Conservation (phyloP, 2,329 filamentous ascomycete genomes). For the Lachnellula arida region DNA sequence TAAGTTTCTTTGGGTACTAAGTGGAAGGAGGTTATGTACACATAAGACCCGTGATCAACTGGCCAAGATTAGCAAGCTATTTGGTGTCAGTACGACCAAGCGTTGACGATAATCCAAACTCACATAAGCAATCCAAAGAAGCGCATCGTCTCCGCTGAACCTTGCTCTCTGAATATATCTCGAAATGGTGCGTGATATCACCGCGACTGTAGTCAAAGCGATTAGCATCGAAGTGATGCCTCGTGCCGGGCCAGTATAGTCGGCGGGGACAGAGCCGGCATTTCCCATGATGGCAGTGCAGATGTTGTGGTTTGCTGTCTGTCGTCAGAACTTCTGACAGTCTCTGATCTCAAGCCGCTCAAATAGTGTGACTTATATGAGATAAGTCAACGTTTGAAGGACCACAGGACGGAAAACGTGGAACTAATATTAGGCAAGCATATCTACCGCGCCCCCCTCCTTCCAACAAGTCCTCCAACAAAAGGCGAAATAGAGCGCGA, state of each 20-base stretch:
- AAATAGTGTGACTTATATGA: no score
- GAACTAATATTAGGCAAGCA: no score
- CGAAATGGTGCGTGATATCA: background rate
- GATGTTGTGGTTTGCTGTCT: no score
- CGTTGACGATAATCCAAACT: background rate
- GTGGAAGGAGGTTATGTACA: background rate
- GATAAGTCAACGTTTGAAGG: no score
- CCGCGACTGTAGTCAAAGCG: background rate
- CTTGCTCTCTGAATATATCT: background rate
- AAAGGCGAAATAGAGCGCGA: no score
- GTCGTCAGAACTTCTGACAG: no score
- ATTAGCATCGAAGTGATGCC: background rate
- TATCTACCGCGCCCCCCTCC: no score
- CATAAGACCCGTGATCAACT: background rate
- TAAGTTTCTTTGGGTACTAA: background rate
- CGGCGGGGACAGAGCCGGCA: background rate
- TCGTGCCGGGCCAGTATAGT: background rate
- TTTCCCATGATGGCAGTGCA: background rate
- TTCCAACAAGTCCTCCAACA: no score
- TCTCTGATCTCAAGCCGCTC: no score
- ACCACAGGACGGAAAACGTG: no score
- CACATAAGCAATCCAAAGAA: background rate
- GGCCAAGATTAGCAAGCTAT: background rate
- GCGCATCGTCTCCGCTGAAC: background rate
- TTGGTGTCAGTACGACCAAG: background rate